Conservation (phyloP, 1,139 yeast genomes). For the Suhomyces guaymorum region DNA sequence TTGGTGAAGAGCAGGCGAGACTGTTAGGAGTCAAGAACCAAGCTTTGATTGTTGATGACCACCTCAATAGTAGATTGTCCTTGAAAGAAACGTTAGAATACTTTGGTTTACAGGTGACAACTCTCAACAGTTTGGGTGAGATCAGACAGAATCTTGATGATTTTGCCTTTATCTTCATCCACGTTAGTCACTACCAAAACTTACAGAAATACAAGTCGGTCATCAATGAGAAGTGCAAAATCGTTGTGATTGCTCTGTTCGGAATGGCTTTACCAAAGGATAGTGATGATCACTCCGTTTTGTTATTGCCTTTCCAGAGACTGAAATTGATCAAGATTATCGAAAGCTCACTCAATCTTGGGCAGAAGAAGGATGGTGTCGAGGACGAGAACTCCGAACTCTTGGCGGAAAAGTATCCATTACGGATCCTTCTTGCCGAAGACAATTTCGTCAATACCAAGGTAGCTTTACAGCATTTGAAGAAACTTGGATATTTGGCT, state of each 20-base stretch:
- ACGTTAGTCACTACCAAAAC: slow-evolving; percentile 19
- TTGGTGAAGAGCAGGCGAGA: slow-evolving; percentile 17
- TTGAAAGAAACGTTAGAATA: slow-evolving; percentile 30
- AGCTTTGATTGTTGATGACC: slow-evolving; percentile 38
- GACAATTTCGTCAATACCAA: slow-evolving; percentile 53
- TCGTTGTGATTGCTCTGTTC: slow-evolving; percentile 30
- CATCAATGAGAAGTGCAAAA: slow-evolving; percentile 13
- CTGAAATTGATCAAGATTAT: slow-evolving; percentile 27
- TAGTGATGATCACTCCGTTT: slow-evolving; percentile 26
- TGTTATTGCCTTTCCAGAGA: slow-evolving; percentile 39
- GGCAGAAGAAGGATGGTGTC: not conserved
- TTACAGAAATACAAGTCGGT: slow-evolving; percentile 15
- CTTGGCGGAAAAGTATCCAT: slow-evolving; percentile 35
- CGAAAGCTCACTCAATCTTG: not conserved
- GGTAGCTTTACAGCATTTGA: slow-evolving; percentile 53
- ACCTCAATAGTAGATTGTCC: slow-evolving; percentile 33
- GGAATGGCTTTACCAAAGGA: slow-evolving; percentile 31
- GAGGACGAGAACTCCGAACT: not conserved
- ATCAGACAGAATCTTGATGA: slow-evolving; percentile 12
- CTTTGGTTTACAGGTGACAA: slow-evolving; percentile 36
- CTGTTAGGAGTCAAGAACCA: slow-evolving; percentile 17
- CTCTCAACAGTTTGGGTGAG: slow-evolving; percentile 8
- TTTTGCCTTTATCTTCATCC: slow-evolving; percentile 22
- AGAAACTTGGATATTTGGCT: slow-evolving; percentile 53
- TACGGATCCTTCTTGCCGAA: slow-evolving; percentile 52